Evolutionary conservation across 306 rosid species (phyloP).

Genomic region (Quercus ilex): DNA sequence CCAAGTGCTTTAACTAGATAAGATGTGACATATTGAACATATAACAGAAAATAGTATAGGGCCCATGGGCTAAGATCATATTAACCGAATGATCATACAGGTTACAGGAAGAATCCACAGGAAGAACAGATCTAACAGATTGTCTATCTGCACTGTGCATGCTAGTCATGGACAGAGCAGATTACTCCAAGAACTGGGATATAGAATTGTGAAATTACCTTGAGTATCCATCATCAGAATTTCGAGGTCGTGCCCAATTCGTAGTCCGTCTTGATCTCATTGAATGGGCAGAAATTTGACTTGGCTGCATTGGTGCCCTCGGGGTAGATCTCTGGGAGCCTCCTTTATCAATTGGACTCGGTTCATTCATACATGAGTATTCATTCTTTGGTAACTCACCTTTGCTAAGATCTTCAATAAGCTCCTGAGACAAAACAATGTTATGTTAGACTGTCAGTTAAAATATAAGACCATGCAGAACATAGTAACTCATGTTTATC

Average conservation of each 20-base stretch:
- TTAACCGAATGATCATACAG: not conserved
- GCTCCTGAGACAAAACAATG: constrained; percentile 52
- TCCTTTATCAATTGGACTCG: constrained; percentile 19
- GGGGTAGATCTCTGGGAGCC: constrained; percentile 26
- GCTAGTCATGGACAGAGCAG: not conserved
- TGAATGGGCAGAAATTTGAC: constrained; percentile 50
- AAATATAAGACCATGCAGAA: not conserved
- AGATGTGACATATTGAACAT: not conserved
- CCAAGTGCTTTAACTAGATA: not conserved
- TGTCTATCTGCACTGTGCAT: not conserved
- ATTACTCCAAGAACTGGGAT: not conserved
- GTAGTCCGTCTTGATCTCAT: constrained; percentile 85
- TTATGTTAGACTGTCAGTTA: not conserved
- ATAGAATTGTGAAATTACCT: constrained; percentile 37
- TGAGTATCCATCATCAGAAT: constrained; percentile 84
- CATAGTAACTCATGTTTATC: not conserved
- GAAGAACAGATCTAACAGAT: not conserved
- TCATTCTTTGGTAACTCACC: constrained; percentile 61
- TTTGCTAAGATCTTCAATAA: constrained; percentile 66
- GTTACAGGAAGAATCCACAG: not conserved
- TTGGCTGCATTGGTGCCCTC: constrained; percentile 22
- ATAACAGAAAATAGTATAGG: not conserved
- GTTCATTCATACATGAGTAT: constrained; percentile 68
- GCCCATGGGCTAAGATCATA: not conserved
- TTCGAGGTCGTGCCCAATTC: constrained; percentile 68